Percentiles rank a stretch among this genome's conserved stretches.
Evolutionary conservation across 257 asterid genomes (phyloP).

Genomic region (Cynanchum wilfordii): DNA sequence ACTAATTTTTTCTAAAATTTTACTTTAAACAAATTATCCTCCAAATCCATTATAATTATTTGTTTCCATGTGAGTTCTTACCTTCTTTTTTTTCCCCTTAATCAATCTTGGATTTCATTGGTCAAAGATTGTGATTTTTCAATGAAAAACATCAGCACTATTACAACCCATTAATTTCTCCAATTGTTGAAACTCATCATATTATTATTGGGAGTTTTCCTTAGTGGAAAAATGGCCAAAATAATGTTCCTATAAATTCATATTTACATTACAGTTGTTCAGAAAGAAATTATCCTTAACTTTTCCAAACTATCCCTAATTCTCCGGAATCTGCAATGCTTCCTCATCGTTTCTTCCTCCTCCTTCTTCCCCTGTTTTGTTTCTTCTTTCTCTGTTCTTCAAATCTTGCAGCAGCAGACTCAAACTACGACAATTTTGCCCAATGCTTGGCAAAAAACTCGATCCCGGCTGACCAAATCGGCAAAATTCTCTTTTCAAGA

Average conservation of each 20-base stretch:
- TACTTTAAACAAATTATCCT: too few species aligned
- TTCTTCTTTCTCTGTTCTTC: not conserved
- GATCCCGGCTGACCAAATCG: not conserved
- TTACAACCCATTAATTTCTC: not conserved
- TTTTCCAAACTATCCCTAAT: not conserved
- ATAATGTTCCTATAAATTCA: not conserved
- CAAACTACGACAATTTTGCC: conserved; percentile 4
- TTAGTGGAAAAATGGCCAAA: too few species aligned
- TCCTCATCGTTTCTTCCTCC: not conserved
- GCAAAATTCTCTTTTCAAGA: not conserved
- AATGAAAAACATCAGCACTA: not conserved
- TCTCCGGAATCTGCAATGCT: not conserved
- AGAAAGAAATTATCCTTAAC: not conserved
- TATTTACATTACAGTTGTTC: not conserved
- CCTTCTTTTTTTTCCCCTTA: not conserved
- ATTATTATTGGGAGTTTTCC: not conserved
- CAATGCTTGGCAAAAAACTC: conserved; percentile 1
- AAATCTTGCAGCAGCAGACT: not conserved
- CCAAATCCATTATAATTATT: too few species aligned
- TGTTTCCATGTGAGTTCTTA: not conserved
- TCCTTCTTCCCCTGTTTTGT: not conserved
- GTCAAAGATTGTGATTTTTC: not conserved
- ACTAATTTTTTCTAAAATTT: too few species aligned
- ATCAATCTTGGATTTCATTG: not conserved
- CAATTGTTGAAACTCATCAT: not conserved